Percentiles rank a stretch among this genome's conserved stretches.
phyloP scores from a whole-genome alignment of 768 basidiomycete genomes.

The Cystobasidium ongulense region DNA sequence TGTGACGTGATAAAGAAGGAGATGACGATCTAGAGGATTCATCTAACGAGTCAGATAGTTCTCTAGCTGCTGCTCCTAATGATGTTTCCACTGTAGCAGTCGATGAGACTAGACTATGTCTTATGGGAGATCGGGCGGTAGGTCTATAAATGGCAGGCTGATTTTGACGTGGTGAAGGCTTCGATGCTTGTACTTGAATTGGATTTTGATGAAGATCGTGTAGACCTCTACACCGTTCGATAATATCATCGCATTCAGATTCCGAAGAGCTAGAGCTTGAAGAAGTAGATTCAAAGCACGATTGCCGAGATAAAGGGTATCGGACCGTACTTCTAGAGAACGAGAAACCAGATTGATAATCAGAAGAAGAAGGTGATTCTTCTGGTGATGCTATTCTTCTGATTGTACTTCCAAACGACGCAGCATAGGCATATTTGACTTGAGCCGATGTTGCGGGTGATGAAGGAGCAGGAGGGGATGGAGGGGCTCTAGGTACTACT shows the following conservation, averaged over 20 bases:
- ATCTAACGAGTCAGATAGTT: neutral
- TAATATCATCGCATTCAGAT: neutral
- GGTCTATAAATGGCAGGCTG: neutral
- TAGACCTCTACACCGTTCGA: neutral
- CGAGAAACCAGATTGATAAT: neutral
- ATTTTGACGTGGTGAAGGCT: neutral
- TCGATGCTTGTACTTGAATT: neutral
- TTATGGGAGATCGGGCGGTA: neutral
- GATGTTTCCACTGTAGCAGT: slow-evolving; percentile 3
- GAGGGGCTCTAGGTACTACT: neutral
- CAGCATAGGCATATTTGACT: slow-evolving; percentile 13
- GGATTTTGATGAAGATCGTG: neutral
- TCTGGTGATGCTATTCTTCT: neutral
- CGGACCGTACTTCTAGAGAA: neutral
- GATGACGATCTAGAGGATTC: neutral
- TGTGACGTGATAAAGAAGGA: neutral
- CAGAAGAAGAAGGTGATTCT: slow-evolving; percentile 6
- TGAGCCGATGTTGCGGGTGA: slow-evolving; percentile 19
- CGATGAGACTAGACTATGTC: neutral
- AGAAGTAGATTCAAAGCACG: neutral
- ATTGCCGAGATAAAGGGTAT: neutral
- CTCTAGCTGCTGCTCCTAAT: neutral
- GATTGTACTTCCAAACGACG: neutral
- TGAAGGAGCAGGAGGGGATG: slow-evolving; percentile 14
- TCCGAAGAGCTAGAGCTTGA: neutral